Evolutionary conservation across 345 rosid genomes (phyloP), one percentile per base, ranked within the genome.

Genomic region (Stellera chamaejasme): DNA sequence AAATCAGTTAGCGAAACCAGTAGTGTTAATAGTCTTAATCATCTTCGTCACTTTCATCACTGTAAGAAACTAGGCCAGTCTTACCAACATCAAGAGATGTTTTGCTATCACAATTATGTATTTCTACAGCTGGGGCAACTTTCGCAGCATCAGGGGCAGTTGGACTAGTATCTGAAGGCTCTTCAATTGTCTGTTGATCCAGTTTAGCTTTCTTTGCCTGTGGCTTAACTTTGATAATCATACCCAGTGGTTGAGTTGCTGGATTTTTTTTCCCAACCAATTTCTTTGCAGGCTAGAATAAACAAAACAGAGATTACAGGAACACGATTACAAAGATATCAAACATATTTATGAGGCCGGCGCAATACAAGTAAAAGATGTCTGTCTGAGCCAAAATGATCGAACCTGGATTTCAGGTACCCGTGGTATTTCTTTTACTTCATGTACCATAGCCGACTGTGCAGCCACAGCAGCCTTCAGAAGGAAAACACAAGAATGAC

Each of bases 401-500:
- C 78, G 64, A 59, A 86, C 95, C 82, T 73, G 70, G 27, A 62
- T 67, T 45, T 36, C 52, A 16, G 79, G 68, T 52, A 63, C 58
- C n/a, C 70, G 61, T 0, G 73, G 73, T 43, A 55, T 60, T 61
- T 93, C 99, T 63, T 79, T 67, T 66, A 81, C 72, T 66, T 86
- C 96, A 15, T 70, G 81, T 27, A 80, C 71, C 43, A 66, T 54
- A 25, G 72, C 64, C 39, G 91, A 70, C 52, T 74, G 81, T 49
- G 96, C 97, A 63, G 84, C 94, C 42, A 93, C 79, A 9, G 96
- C 99, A 15, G 85, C 96, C 99, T 93, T 79, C 62, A 69, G 63
- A 56, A 19, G 15, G 50, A 58, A 58, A 55, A n/a, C 59, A 19
- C 3, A 43, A 41, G 10, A 52, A 55, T 26, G 39, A 32, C 39